These are phyloP conservation scores for Linum usitatissimum DNA, from an alignment of 345 rosid genomes.

Conservation along the genomic window DNA sequence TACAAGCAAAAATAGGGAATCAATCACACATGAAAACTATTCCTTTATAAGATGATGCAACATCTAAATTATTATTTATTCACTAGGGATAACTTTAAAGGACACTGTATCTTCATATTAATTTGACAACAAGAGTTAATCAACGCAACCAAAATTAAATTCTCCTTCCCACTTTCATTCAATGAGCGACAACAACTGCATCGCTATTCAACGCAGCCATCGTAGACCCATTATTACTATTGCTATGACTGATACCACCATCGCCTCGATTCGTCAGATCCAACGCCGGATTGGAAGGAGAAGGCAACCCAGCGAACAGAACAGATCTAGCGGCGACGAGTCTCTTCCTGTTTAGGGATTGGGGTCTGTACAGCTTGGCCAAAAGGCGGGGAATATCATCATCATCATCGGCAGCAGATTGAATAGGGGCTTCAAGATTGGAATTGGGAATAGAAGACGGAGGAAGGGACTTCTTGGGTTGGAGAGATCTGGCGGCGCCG, in stretches of 20 bases:
- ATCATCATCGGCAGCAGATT: not conserved
- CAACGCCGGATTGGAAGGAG: slow-evolving; percentile 11
- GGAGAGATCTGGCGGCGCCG: slow-evolving; percentile 32
- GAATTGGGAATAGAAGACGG: slow-evolving; percentile 11
- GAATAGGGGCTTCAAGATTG: not conserved
- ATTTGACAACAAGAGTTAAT: slow-evolving; percentile 2
- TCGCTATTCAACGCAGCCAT: slow-evolving; percentile 26
- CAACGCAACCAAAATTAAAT: not conserved
- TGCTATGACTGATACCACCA: slow-evolving; percentile 5
- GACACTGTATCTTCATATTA: not conserved
- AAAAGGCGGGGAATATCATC: slow-evolving; percentile 25
- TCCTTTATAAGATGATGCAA: not conserved
- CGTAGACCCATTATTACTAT: slow-evolving; percentile 15
- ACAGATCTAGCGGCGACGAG: slow-evolving; percentile 28
- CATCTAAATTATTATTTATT: not conserved
- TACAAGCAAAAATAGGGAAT: not conserved
- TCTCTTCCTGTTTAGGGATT: slow-evolving; percentile 42
- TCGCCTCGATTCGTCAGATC: slow-evolving; percentile 8
- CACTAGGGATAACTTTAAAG: not conserved
- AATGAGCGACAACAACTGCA: slow-evolving; percentile 33
- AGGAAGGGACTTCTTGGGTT: slow-evolving; percentile 17
- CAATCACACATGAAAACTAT: not conserved
- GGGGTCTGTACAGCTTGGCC: slow-evolving; percentile 23
- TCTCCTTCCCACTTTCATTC: slow-evolving; percentile 12
- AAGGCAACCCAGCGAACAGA: slow-evolving; percentile 18